Evolutionary conservation across 176 grass and related monocot species (phyloP).

Genomic region (Oryza longistaminata): DNA sequence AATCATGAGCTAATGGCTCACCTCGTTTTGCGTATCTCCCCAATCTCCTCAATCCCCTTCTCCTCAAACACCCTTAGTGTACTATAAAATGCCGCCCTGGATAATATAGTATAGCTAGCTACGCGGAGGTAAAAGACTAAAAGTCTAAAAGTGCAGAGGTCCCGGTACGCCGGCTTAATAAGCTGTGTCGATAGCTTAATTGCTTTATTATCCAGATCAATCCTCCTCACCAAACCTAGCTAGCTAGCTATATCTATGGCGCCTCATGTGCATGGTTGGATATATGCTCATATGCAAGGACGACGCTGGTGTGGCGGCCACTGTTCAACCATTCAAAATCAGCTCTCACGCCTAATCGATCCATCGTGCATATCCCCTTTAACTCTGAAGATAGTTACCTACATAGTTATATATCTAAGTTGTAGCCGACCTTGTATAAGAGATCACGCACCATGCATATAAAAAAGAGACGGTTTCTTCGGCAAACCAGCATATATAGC

Average conservation of each 20-base stretch:
- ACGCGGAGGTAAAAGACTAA: no score
- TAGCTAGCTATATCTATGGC: background rate
- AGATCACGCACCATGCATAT: background rate
- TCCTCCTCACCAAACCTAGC: background rate
- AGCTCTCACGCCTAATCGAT: constrained; percentile 3
- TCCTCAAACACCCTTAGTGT: no score
- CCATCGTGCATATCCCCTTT: background rate
- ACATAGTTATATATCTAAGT: background rate
- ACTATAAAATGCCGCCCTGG: constrained; percentile 34
- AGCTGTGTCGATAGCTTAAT: no score
- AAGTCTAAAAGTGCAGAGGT: constrained; percentile 9
- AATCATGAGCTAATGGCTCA: no score
- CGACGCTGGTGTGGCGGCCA: background rate
- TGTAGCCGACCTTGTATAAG: background rate
- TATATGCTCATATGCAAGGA: background rate
- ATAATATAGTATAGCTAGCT: background rate
- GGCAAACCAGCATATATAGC: background rate
- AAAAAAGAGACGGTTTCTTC: background rate
- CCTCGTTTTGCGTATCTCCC: no score
- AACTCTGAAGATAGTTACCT: background rate
- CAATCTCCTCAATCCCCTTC: no score
- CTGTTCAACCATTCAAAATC: constrained; percentile 8
- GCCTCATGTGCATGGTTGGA: background rate
- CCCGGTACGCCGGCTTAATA: background rate
- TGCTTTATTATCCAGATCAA: background rate